Evolutionary conservation across 2,329 filamentous ascomycete species (phyloP).

Genomic region (Cordyceps fumosorosea): DNA sequence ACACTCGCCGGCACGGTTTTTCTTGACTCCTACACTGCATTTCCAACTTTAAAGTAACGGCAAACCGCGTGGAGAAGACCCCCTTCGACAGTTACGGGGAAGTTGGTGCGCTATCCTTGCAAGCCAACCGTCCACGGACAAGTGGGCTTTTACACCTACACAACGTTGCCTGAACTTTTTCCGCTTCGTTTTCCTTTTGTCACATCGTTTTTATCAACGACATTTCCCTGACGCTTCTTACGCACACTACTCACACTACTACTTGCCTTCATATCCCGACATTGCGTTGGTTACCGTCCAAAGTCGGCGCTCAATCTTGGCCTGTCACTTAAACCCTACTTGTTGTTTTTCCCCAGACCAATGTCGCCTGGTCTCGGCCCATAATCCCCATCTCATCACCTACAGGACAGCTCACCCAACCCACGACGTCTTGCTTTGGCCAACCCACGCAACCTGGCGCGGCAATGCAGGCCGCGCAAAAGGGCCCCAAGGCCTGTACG

Average conservation of each 20-base stretch:
- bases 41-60: neutral
- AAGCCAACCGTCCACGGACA: constrained; percentile 1
- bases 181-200: neutral
- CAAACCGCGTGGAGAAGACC: neutral
- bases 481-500: constrained; percentile 42
- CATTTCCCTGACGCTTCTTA: neutral
- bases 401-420: constrained; percentile 10
- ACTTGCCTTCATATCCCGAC: neutral
- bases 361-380: constrained; percentile 5
- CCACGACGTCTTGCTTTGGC: neutral
- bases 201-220: neutral
- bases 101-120: neutral
- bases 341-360: neutral
- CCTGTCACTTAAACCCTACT: neutral
- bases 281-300: neutral
- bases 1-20: neutral
- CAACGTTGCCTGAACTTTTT: constrained; percentile 1
- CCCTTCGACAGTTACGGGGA: neutral
- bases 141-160: constrained; percentile 3
- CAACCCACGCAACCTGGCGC: neutral
- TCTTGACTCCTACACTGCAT: neutral
- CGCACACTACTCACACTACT: no score
- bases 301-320: neutral
- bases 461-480: constrained; percentile 26
- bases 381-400: constrained; percentile 7